Evolutionary conservation across 129 eudicot genomes (phyloP).

Genomic region (Scalesia atractyloides): DNA sequence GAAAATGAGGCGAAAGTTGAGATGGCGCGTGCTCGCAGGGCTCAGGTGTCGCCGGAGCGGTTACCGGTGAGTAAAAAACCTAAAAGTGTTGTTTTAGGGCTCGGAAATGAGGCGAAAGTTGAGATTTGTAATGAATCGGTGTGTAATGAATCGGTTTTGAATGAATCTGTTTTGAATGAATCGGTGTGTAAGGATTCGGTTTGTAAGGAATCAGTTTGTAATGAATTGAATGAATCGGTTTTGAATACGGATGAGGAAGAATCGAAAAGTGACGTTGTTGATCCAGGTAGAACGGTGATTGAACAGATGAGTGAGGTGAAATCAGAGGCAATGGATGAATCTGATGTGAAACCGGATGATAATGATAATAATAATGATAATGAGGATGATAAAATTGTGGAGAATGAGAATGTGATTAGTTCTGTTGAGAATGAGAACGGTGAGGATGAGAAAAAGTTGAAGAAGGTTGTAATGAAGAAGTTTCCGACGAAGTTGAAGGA

Average conservation of each 20-base stretch:
- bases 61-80: too few species aligned
- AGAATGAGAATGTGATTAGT: slow-evolving; percentile 20
- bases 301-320: slow-evolving; percentile 32
- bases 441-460: slow-evolving; percentile 20
- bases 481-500: slow-evolving; percentile 61
- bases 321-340: slow-evolving; percentile 25
- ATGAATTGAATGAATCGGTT: too few species aligned
- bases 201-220: too few species aligned
- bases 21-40: background rate
- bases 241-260: too few species aligned
- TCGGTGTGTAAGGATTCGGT: too few species aligned
- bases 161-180: too few species aligned
- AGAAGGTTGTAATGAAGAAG: slow-evolving; percentile 44
- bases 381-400: slow-evolving; percentile 21
- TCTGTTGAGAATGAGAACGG: slow-evolving; percentile 15
- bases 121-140: too few species aligned
- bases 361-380: slow-evolving; percentile 17
- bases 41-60: too few species aligned
- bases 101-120: too few species aligned
- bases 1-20: slow-evolving; percentile 19
- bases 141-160: too few species aligned
- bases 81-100: too few species aligned
- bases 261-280: too few species aligned
- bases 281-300: slow-evolving; percentile 12
- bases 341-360: slow-evolving; percentile 29